phyloP scores from a whole-genome alignment of 345 rosid genomes.

The Aegle marmelos region DNA sequence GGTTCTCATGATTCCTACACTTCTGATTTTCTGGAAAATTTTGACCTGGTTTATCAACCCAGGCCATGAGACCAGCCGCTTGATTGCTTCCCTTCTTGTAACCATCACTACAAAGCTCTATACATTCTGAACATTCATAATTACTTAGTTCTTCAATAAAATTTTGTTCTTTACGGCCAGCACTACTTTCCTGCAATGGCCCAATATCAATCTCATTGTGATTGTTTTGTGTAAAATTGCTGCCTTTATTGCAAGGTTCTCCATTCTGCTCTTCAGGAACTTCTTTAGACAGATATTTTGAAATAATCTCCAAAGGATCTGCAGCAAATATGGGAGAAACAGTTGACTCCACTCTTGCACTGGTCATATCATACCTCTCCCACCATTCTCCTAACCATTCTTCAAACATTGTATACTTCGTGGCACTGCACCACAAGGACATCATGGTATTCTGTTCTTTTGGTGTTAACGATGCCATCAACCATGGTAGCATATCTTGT shows the following conservation, averaged over 20 bases:
- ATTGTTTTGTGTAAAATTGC: slow-evolving; percentile 14
- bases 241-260: slow-evolving; percentile 20
- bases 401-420: slow-evolving; percentile 74
- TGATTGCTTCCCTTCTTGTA: slow-evolving; percentile 25
- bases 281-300: slow-evolving; percentile 49
- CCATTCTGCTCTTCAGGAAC: slow-evolving; percentile 24
- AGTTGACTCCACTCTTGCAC: slow-evolving; percentile 29
- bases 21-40: slow-evolving; percentile 24
- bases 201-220: slow-evolving; percentile 14
- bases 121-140: slow-evolving; percentile 26
- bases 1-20: slow-evolving; percentile 29
- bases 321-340: slow-evolving; percentile 23
- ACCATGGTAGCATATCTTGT: slow-evolving; percentile 81
- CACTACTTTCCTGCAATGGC: slow-evolving; percentile 18
- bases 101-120: slow-evolving; percentile 18
- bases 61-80: slow-evolving; percentile 6
- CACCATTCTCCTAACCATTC: slow-evolving; percentile 91
- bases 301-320: slow-evolving; percentile 65
- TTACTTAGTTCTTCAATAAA: slow-evolving; percentile 19
- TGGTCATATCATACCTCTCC: slow-evolving; percentile 42
- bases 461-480: slow-evolving; percentile 50
- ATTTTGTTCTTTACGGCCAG: slow-evolving; percentile 17
- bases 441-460: slow-evolving; percentile 55
- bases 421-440: slow-evolving; percentile 59
- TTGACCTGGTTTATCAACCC: slow-evolving; percentile 24